Evolutionary conservation across 495 filamentous ascomycete species (phyloP).

Genomic region (Aspergillus saccharolyticus): DNA sequence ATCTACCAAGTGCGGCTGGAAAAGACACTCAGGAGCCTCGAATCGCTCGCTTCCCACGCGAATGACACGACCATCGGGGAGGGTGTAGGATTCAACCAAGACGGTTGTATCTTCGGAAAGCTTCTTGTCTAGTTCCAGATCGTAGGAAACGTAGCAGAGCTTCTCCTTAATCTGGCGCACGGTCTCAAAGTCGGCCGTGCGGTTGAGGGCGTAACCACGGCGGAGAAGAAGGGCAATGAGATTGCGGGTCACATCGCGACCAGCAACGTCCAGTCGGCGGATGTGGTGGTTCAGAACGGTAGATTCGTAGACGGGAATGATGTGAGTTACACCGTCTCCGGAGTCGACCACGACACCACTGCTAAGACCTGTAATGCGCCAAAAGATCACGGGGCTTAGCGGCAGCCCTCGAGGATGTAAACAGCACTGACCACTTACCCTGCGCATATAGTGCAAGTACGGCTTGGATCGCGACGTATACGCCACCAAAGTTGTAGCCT

Average conservation of each 20-base stretch:
- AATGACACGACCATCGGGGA: slow-evolving; percentile 94
- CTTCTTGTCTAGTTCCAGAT: slow-evolving; percentile 91
- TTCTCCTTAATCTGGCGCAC: slow-evolving; percentile 99
- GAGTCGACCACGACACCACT: slow-evolving; percentile 97
- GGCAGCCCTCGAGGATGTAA: not conserved
- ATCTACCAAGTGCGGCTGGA: slow-evolving; percentile 97
- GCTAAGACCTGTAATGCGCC: slow-evolving; percentile 60
- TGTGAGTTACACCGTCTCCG: slow-evolving; percentile 96
- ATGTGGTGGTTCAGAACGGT: slow-evolving; percentile 97
- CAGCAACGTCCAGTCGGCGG: slow-evolving; percentile 86
- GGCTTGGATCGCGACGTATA: slow-evolving; percentile 98
- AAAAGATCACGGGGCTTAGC: slow-evolving; percentile 1
- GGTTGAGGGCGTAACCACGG: slow-evolving; percentile 93
- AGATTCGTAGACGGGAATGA: slow-evolving; percentile 96
- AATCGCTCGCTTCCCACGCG: slow-evolving; percentile 94
- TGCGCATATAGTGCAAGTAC: slow-evolving; percentile 97
- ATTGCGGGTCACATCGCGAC: slow-evolving; percentile 94
- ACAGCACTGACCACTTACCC: slow-evolving; percentile 47
- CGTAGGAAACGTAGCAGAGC: slow-evolving; percentile 98
- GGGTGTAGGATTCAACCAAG: slow-evolving; percentile 92
- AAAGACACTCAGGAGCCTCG: slow-evolving; percentile 95
- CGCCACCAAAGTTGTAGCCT: slow-evolving; percentile 89
- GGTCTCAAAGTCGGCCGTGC: slow-evolving; percentile 98
- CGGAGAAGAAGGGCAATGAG: slow-evolving; percentile 93
- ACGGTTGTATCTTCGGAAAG: slow-evolving; percentile 97